These are phyloP conservation scores for Geosmithia morbida DNA, from an alignment of 2,329 filamentous ascomycete genomes.

Conservation along the genomic window DNA sequence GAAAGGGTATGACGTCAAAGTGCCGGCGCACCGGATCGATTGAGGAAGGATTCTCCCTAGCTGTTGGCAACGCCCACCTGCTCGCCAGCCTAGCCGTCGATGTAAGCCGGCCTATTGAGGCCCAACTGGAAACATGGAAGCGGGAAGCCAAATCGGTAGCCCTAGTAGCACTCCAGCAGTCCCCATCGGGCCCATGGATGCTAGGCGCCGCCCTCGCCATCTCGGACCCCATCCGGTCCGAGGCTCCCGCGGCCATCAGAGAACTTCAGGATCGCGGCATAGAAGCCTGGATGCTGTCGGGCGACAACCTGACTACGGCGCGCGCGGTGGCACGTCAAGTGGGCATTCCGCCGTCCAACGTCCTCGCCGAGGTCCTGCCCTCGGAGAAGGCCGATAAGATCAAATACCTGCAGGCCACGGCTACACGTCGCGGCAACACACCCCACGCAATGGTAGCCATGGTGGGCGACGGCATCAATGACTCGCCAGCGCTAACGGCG, in stretches of 20 bases:
- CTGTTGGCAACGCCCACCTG: slow-evolving; percentile 62
- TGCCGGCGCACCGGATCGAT: background rate
- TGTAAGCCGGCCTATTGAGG: slow-evolving; percentile 18
- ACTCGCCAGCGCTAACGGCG: slow-evolving; percentile 65
- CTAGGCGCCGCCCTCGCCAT: slow-evolving; percentile 59
- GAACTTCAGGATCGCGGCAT: slow-evolving; percentile 51
- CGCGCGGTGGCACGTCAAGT: slow-evolving; percentile 61
- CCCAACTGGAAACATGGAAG: slow-evolving; percentile 41
- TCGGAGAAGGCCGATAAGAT: slow-evolving; percentile 68
- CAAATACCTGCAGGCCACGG: slow-evolving; percentile 41
- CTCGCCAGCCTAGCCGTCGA: slow-evolving; percentile 35
- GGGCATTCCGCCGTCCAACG: slow-evolving; percentile 57
- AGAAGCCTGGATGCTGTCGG: slow-evolving; percentile 83
- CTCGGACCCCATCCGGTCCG: slow-evolving; percentile 66
- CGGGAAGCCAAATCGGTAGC: slow-evolving; percentile 48
- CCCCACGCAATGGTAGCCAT: slow-evolving; percentile 52
- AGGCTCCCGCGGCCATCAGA: slow-evolving; percentile 50
- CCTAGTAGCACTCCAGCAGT: slow-evolving; percentile 32
- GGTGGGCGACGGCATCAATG: slow-evolving; percentile 83
- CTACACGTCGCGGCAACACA: slow-evolving; percentile 9
- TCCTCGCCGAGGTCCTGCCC: slow-evolving; percentile 79
- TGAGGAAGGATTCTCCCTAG: slow-evolving; percentile 27
- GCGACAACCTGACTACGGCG: slow-evolving; percentile 79
- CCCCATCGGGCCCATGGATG: slow-evolving; percentile 18
- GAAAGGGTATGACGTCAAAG: slow-evolving; percentile 52